Base-by-base conservation (phyloP, 2,329 filamentous ascomycete genomes). In the Paracoccidioides brasiliensis region DNA sequence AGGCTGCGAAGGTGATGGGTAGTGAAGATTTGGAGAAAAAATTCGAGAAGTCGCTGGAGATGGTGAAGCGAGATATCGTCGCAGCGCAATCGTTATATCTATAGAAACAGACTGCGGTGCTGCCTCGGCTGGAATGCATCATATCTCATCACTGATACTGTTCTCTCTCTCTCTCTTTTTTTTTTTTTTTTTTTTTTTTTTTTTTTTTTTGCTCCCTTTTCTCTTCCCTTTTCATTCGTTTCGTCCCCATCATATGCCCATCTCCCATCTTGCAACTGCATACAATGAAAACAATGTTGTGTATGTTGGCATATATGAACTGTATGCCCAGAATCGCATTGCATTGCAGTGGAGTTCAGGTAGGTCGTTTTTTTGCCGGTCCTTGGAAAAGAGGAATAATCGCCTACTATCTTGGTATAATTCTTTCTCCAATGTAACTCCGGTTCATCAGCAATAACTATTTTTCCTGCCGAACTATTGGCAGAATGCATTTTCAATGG, bases 1-100 rank as follows among this genome's bases (percentile, higher is more conserved):
- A 97, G 73, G 93, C 91, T 30, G 82, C 88, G 61, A 97, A 96
- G 75, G 91, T 96, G 60, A 98, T 98, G 93, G 93, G 93, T 65
- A 96, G 87, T 69, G 89, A 95, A 58, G 93, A 97, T 65, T 76
- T 98, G 56, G 86, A 90, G 66, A 80, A 84, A 68, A 96, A 95
- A 74, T 98, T 98, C 67, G 90, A 95, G 66, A 80, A 83, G 62
- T 86, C 88, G 59, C 75, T 98, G 63, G 78, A 80, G 57, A 93
- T 94, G 79, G 86, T 97, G 55, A 82, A 88, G 70, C 81, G 93
- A 66, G 93, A 97, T 69, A 90, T 98, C 69, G 91, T 98, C 57
- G 90, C 91, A 30, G 89, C 91, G 50, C 90, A 96, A 76, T 94
- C 87, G 64, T 76, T 97, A 71, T 97, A 96, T 69, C 78, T 96